phyloP scores from a whole-genome alignment of 805 yeast genomes.

The Cyberlindnera saturnus region DNA sequence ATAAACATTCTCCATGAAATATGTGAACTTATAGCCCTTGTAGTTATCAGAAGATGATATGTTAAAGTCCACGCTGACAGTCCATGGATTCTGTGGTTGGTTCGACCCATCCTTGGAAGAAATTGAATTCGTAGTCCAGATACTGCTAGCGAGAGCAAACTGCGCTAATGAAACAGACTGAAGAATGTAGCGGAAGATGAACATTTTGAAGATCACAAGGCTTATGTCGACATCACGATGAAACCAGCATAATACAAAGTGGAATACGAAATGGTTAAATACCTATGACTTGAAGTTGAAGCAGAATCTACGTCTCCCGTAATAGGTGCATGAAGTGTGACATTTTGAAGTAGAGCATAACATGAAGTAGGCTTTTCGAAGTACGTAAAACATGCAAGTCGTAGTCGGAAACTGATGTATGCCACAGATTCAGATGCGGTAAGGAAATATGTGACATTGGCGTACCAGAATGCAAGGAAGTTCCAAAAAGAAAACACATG shows the following conservation, averaged over 20 bases:
- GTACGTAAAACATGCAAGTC: too few species aligned
- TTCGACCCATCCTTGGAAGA: conserved; percentile 6
- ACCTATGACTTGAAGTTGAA: background rate
- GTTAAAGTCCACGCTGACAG: conserved; percentile 24
- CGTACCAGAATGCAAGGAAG: too few species aligned
- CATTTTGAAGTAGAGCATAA: too few species aligned
- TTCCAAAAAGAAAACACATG: too few species aligned
- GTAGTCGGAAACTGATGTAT: background rate
- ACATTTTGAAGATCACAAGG: background rate
- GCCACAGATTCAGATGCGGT: background rate
- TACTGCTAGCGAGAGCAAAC: conserved; percentile 2
- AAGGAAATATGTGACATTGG: too few species aligned
- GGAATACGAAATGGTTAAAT: background rate
- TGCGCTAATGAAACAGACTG: conserved; percentile 4
- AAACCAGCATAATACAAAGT: conserved; percentile 1
- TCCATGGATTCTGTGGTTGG: conserved; percentile 29
- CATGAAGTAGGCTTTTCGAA: too few species aligned
- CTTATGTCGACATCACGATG: background rate
- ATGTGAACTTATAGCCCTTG: conserved; percentile 15
- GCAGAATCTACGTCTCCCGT: too few species aligned
- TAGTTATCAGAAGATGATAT: conserved; percentile 21
- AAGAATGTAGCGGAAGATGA: conserved; percentile 5
- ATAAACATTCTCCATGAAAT: conserved; percentile 28
- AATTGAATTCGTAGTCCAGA: conserved; percentile 6
- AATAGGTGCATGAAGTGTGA: too few species aligned